Base-by-base conservation (phyloP, 352 stramenopile species). In the Globisporangium nodosum region DNA sequence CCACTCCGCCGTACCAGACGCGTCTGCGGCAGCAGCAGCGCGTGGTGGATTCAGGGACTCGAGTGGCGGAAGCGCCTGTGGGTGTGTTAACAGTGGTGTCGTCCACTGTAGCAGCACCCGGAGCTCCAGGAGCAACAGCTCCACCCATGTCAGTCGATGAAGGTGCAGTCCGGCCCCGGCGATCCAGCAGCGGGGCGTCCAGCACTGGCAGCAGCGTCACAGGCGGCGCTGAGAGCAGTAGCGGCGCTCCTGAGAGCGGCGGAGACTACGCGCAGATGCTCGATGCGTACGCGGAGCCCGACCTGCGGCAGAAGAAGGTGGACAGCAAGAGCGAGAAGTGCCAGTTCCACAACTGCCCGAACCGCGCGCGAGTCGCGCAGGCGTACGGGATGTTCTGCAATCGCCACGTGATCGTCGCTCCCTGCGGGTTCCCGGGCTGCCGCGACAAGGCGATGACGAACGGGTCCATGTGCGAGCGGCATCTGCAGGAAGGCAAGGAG, bases 301-400 rank as follows among this genome's bases (percentile, higher is more conserved):
- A 89, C 33, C 47, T 92, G 20, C 73, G 63, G 27, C 64, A 79
- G 21, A 69, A 74, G 35, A 88, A 83, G 65, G 68, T 90, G 30
- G 68, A 89, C 54, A 68, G 79, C 24, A 78, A 77, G 67, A 87
- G 73, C 49, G 75, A 88, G 56, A 85, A 71, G 33, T 94, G 85
- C 57, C 70, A 90, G 64, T 92, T 85, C 61, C 65, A 77, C 56
- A 85, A 77, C 43, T 94, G 85, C 56, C 71, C 78, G 6, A 94
- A 94, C 61, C 85, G 79, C 30, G 85, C 85, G 42, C 77, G 82
- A 4, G 82, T 94, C 39, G 73, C 73, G 0, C 85, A 94, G 60
- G 70, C 70, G 8, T 92, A 91, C 57, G 82, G 82, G 15, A 88
- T 85, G 31, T 94, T 92, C 58, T 94, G 85, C 71, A 94, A 94